Evolutionary conservation across 805 yeast genomes (phyloP).

Genomic region (Lachancea dasiensis): DNA sequence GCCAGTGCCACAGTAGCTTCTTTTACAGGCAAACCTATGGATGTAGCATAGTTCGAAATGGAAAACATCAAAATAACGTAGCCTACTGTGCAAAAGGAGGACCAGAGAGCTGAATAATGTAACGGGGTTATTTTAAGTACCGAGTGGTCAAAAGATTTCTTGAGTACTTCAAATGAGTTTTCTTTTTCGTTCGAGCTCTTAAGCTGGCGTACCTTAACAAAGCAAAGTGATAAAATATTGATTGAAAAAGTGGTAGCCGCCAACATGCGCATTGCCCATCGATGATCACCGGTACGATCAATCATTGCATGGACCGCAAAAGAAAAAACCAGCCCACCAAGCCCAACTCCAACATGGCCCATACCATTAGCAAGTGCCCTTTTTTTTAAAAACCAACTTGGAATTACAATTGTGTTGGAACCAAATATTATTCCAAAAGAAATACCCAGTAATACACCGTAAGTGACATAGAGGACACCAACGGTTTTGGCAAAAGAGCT

Average conservation of each 20-base stretch:
- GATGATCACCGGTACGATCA: constrained; percentile 37
- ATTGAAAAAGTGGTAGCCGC: constrained; percentile 36
- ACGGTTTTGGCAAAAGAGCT: constrained; percentile 53
- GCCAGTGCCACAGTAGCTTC: constrained; percentile 44
- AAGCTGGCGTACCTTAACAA: constrained; percentile 43
- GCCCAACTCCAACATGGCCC: constrained; percentile 45
- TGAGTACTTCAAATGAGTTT: constrained; percentile 26
- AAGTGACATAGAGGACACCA: constrained; percentile 64
- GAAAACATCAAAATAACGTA: constrained; percentile 43
- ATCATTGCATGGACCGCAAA: constrained; percentile 40
- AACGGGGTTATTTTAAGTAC: constrained; percentile 31
- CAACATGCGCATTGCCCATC: constrained; percentile 43
- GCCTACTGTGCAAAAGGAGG: constrained; percentile 32
- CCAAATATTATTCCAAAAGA: constrained; percentile 48
- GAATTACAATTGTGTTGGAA: constrained; percentile 53
- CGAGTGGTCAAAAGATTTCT: constrained; percentile 32
- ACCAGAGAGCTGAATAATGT: constrained; percentile 35
- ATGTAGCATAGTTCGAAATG: constrained; percentile 40
- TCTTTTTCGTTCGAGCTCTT: constrained; percentile 23
- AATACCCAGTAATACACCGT: constrained; percentile 58
- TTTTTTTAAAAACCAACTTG: constrained; percentile 64
- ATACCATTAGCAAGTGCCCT: constrained; percentile 52
- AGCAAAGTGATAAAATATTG: constrained; percentile 35
- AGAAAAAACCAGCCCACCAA: constrained; percentile 44
- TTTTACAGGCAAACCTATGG: constrained; percentile 40